phyloP scores from a whole-genome alignment of 2,329 filamentous ascomycete species.

The Colletotrichum musicola region DNA sequence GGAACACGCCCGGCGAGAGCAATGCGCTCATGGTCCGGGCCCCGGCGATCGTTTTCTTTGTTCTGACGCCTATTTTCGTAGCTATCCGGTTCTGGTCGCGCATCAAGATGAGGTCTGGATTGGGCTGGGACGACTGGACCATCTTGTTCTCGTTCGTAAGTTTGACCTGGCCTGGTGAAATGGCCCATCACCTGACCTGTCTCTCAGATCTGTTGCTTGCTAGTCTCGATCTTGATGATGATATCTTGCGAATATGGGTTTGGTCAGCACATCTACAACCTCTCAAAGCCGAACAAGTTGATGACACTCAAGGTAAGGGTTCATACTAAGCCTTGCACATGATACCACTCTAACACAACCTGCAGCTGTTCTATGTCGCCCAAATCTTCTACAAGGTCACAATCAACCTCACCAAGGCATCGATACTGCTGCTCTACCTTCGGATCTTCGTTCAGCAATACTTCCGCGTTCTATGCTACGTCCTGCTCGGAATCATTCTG shows the following conservation, averaged over 20 bases:
- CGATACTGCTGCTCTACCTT: slow-evolving; percentile 66
- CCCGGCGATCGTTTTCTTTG: slow-evolving; percentile 58
- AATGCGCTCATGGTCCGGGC: slow-evolving; percentile 53
- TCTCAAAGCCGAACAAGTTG: slow-evolving; percentile 49
- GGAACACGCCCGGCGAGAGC: slow-evolving; percentile 49
- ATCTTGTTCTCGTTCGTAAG: slow-evolving; percentile 57
- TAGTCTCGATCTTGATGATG: slow-evolving; percentile 55
- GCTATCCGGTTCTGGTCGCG: slow-evolving; percentile 55
- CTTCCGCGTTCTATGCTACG: slow-evolving; percentile 59
- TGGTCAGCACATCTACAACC: slow-evolving; percentile 53
- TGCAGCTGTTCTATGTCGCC: slow-evolving; percentile 62
- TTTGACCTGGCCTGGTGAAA: background rate
- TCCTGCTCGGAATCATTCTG: slow-evolving; percentile 56
- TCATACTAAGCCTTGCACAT: too few relatives aligned
- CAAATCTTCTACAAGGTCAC: slow-evolving; percentile 68
- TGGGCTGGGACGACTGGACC: slow-evolving; percentile 58
- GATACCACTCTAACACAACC: background rate
- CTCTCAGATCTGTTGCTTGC: slow-evolving; percentile 50
- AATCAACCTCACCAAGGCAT: slow-evolving; percentile 65
- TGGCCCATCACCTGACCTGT: background rate
- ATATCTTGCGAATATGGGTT: slow-evolving; percentile 56
- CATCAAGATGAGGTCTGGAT: slow-evolving; percentile 49
- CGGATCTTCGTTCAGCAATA: slow-evolving; percentile 63
- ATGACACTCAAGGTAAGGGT: slow-evolving; percentile 52
- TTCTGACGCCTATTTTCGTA: slow-evolving; percentile 56